These are phyloP conservation scores for Haplosporangium gracile DNA, from an alignment of 192 early-diverging fungal genomes.

Conservation along the genomic window DNA sequence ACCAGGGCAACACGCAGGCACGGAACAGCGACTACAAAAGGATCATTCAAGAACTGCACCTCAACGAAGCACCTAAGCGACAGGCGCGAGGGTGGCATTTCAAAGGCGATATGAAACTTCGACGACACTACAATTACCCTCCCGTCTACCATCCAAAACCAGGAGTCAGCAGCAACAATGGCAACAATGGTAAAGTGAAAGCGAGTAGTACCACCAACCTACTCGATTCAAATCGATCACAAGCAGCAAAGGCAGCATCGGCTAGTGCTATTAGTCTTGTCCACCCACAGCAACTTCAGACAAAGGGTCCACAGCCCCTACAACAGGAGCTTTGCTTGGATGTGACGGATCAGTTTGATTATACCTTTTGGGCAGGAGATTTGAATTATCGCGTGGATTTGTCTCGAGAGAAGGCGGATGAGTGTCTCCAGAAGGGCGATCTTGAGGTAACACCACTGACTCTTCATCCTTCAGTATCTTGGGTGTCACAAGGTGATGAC, in stretches of 20 bases:
- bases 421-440: constrained; percentile 62
- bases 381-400: constrained; percentile 82
- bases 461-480: neutral
- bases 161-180: neutral
- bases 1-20: constrained; percentile 55
- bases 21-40: constrained; percentile 58
- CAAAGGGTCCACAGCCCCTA: neutral
- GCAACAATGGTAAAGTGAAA: constrained; percentile 13
- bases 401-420: constrained; percentile 62
- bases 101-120: constrained; percentile 49
- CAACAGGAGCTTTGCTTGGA: neutral
- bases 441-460: constrained; percentile 42
- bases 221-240: neutral
- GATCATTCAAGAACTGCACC: constrained; percentile 61
- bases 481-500: neutral
- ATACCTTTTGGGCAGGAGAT: constrained; percentile 82
- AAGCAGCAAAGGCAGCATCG: neutral
- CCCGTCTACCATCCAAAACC: neutral
- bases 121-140: constrained; percentile 35
- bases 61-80: constrained; percentile 54
- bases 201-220: neutral
- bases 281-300: neutral
- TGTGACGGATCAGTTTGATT: constrained; percentile 66
- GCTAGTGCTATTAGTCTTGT: neutral
- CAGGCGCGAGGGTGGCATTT: constrained; percentile 44